phyloP scores from a whole-genome alignment of 1,139 yeast genomes.

The Zhuliangozyma blackwelliae region DNA sequence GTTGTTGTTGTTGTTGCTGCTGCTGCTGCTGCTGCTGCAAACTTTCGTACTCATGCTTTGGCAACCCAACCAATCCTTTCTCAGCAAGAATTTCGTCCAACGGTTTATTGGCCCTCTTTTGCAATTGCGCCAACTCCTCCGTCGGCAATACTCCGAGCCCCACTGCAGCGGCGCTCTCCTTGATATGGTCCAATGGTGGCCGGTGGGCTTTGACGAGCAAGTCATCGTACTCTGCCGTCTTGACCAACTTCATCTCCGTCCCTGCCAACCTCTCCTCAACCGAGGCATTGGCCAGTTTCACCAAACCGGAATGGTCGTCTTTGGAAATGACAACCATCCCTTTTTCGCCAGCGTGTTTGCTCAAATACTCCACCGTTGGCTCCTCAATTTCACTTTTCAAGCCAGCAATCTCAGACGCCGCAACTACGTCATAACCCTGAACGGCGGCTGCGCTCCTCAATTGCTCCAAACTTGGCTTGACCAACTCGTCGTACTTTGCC shows the following conservation, averaged over 20 bases:
- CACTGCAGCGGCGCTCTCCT: slow-evolving; percentile 21
- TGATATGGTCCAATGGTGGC: slow-evolving; percentile 32
- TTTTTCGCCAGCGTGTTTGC: slow-evolving; percentile 9
- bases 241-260: slow-evolving; percentile 20
- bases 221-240: slow-evolving; percentile 26
- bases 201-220: slow-evolving; percentile 32
- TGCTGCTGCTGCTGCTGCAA: slow-evolving; percentile 3
- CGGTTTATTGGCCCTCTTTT: slow-evolving; percentile 14
- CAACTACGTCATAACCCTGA: slow-evolving; percentile 13
- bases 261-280: slow-evolving; percentile 23
- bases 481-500: slow-evolving; percentile 13
- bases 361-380: slow-evolving; percentile 5
- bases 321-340: slow-evolving; percentile 5
- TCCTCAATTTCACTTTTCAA: slow-evolving; percentile 13
- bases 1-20: too few relatives aligned
- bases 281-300: slow-evolving; percentile 12
- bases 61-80: slow-evolving; percentile 32
- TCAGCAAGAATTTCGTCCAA: slow-evolving; percentile 18
- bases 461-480: slow-evolving; percentile 20
- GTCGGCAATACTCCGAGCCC: slow-evolving; percentile 26
- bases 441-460: slow-evolving; percentile 6
- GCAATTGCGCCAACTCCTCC: slow-evolving; percentile 21
- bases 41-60: slow-evolving; percentile 26
- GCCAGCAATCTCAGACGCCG: slow-evolving; percentile 11
- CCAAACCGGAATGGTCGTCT: slow-evolving; percentile 19